A percentile compares a stretch with the other conserved stretches of the same genome.
phyloP scores from a whole-genome alignment of 2,329 filamentous ascomycete genomes.

The Colletotrichum sp. region DNA sequence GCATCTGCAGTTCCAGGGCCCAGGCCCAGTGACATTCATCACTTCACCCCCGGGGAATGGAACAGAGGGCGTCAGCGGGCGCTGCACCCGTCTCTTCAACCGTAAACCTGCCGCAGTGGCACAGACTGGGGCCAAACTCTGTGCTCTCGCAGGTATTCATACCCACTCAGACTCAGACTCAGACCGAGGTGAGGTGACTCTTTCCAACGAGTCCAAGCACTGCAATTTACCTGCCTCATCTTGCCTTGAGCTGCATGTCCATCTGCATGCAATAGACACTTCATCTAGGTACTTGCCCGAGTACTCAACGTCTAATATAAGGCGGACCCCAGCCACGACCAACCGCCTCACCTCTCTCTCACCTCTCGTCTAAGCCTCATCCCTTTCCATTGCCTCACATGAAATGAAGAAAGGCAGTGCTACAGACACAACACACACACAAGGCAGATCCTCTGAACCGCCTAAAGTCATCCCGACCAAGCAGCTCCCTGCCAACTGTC shows the following conservation, averaged over 20 bases:
- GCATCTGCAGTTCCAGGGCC: neutral
- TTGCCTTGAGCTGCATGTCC: neutral
- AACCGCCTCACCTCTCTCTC: neutral
- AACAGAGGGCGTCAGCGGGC: neutral
- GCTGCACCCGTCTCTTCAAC: neutral
- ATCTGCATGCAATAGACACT: neutral
- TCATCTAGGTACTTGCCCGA: neutral
- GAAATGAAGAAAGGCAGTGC: neutral
- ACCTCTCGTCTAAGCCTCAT: neutral
- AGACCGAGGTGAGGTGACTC: neutral
- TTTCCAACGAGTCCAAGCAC: neutral
- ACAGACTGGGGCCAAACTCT: constrained; percentile 22
- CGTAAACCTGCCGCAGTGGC: neutral
- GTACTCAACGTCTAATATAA: neutral
- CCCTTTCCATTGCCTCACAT: neutral
- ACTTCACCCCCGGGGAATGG: neutral
- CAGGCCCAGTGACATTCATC: neutral
- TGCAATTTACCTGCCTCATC: neutral
- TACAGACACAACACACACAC: neutral
- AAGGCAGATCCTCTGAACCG: neutral
- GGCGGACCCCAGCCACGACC: neutral
- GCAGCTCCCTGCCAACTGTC: neutral
- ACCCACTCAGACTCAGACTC: neutral
- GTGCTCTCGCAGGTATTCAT: constrained; percentile 11
- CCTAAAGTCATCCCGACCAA: neutral